A percentile compares a stretch with the other conserved stretches of the same genome.
phyloP scores from a whole-genome alignment of 2,329 filamentous ascomycete genomes.

The Cordyceps tenuipes region DNA sequence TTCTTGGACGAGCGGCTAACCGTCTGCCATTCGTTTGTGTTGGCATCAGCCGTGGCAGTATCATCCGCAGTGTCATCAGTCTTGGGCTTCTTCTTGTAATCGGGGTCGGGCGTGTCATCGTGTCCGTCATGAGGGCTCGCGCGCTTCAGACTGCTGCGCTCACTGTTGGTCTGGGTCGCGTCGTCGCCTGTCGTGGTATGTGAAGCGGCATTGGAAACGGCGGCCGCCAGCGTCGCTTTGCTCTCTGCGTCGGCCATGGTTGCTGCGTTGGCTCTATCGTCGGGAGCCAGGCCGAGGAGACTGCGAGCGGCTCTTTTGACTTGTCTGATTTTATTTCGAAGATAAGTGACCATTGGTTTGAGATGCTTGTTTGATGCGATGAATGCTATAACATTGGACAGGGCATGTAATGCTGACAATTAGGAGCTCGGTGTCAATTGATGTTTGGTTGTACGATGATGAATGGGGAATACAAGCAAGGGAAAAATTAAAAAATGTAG shows the following conservation, averaged over 20 bases:
- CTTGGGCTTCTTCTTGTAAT: background rate
- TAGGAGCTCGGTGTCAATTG: background rate
- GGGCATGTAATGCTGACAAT: background rate
- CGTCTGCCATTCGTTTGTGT: conserved; percentile 43
- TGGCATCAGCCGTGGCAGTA: background rate
- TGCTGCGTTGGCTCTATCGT: background rate
- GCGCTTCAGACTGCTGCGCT: conserved; percentile 39
- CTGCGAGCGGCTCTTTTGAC: conserved; percentile 15
- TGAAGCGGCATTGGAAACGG: background rate
- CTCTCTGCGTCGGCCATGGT: conserved; percentile 1
- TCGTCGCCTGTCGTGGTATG: background rate
- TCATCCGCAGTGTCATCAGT: background rate
- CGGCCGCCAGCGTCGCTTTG: background rate
- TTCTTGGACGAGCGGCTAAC: conserved; percentile 49
- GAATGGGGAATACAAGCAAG: background rate
- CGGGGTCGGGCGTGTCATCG: background rate
- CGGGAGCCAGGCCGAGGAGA: conserved; percentile 10
- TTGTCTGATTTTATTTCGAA: conserved; percentile 15
- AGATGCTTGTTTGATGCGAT: background rate
- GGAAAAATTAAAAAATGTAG: background rate
- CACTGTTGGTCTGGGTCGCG: conserved; percentile 19
- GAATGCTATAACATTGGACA: background rate
- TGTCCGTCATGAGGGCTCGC: conserved; percentile 35
- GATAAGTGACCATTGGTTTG: conserved; percentile 13
- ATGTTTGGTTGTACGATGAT: background rate